Base-by-base conservation (phyloP, 495 filamentous ascomycete species). In the Penicillium pancosmium region DNA sequence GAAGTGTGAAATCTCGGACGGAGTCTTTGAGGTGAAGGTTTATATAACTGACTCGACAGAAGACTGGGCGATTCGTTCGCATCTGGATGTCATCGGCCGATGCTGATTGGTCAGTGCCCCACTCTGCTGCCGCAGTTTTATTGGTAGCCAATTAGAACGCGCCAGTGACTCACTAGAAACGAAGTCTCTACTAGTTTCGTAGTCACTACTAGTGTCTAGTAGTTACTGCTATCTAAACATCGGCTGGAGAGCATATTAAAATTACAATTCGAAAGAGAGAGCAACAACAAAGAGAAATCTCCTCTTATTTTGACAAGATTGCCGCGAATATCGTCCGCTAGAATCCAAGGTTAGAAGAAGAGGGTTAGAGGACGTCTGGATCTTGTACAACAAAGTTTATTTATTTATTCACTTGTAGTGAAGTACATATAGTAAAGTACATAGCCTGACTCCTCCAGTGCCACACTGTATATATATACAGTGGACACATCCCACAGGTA, bases 361-460 rank as follows among this genome's bases (percentile, higher is more conserved):
- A 44, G 41, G 16, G 41, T 44, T 44, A 13, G 41, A 44, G 41
- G 41, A 44, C 41, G 3, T 6, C 13, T 44, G 41, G 41, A 44
- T 44, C 6, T 44, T 44, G 41, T n/a, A 15, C 41, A 44, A 44
- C 41, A 50, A 38, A 38, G 35, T 34, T 27, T 43, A 54, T 27
- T 11, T 54, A 18, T 40, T 27, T 40, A 27, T 27, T 27, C 2
- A 27, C 25, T n/a, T n/a, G n/a, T n/a, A n/a, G n/a, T n/a, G n/a
- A 27, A 46, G 35, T 18, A 7, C 54, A 56, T 56, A 21, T 16
- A n/a, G 43, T 48, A 35, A 49, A 56, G n/a, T 56, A 43, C 38
- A 31, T 55, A 55, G 52, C 40, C 52, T 55, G 46, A 55, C 38
- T 31, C 46, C 21, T 55, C 12, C 52, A 55, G 46, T 46, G 52